Percentiles rank a stretch among this genome's conserved stretches.
Evolutionary conservation across 78 protist genomes (phyloP).

Genomic region (Bodo saltans): DNA sequence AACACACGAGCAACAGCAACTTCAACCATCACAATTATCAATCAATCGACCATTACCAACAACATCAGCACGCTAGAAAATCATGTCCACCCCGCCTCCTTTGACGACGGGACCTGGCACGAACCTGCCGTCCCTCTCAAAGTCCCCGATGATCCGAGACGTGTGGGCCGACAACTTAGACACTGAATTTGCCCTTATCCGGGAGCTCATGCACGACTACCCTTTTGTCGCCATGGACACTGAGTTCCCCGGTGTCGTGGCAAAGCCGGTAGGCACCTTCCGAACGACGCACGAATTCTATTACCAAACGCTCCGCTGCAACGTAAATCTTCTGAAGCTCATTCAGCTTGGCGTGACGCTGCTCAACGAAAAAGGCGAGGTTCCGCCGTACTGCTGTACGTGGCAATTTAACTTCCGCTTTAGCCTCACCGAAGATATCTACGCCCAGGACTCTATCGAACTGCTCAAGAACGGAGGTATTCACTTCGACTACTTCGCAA

Average conservation of each 20-base stretch:
- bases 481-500: conserved; percentile 70
- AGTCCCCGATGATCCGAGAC: conserved; percentile 46
- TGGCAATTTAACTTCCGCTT: conserved; percentile 98
- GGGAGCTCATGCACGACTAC: conserved; percentile 66
- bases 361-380: conserved; percentile 76
- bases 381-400: conserved; percentile 71
- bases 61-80: no score
- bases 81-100: no score
- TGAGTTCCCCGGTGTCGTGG: conserved; percentile 94
- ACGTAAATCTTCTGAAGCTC: conserved; percentile 89
- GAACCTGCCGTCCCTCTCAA: not conserved
- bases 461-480: conserved; percentile 88
- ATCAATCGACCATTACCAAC: no score
- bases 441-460: conserved; percentile 92
- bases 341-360: conserved; percentile 96
- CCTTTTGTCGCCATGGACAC: conserved; percentile 94
- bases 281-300: conserved; percentile 57
- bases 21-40: no score
- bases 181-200: conserved; percentile 68
- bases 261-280: conserved; percentile 81
- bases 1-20: no score
- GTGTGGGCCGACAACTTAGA: conserved; percentile 82
- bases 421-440: conserved; percentile 73
- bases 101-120: no score
- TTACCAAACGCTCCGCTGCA: conserved; percentile 82